phyloP scores from a whole-genome alignment of 1,284 basidiomycete species.

The Lentinus polychrous region DNA sequence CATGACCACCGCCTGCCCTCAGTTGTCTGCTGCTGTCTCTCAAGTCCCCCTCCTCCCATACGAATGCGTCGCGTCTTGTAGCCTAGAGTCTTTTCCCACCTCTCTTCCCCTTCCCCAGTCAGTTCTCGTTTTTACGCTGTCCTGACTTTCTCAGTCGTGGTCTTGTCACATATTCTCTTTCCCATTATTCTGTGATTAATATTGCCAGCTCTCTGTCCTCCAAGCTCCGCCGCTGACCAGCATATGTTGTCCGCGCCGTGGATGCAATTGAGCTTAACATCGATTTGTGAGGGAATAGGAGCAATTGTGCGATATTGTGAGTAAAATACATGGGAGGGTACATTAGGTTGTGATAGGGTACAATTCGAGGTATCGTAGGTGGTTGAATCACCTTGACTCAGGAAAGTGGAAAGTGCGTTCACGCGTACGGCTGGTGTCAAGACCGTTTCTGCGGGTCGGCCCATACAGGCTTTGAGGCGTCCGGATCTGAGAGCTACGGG shows the following conservation, averaged over 20 bases:
- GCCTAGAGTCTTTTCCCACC: conserved; percentile 1
- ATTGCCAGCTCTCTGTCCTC: neutral
- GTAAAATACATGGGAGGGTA: neutral
- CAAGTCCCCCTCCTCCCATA: neutral
- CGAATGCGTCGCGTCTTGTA: neutral
- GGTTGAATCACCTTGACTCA: too few species aligned
- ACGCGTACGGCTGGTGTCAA: neutral
- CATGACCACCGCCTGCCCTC: neutral
- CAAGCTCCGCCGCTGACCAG: too few species aligned
- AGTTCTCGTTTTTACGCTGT: neutral
- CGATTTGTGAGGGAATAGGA: too few species aligned
- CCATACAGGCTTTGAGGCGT: conserved; percentile 47
- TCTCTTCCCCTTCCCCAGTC: neutral
- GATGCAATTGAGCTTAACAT: too few species aligned
- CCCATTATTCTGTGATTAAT: neutral
- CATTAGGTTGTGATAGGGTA: neutral
- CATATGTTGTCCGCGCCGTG: too few species aligned
- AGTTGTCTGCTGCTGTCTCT: neutral
- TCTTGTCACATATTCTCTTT: neutral
- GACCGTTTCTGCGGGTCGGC: conserved; percentile 21
- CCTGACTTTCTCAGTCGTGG: neutral
- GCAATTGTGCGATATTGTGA: too few species aligned
- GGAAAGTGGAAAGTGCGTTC: too few species aligned
- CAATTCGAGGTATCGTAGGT: neutral
- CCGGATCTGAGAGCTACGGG: conserved; percentile 32